Conservation (phyloP, 2,329 filamentous ascomycete genomes). For the Ophiostoma sp. region DNA sequence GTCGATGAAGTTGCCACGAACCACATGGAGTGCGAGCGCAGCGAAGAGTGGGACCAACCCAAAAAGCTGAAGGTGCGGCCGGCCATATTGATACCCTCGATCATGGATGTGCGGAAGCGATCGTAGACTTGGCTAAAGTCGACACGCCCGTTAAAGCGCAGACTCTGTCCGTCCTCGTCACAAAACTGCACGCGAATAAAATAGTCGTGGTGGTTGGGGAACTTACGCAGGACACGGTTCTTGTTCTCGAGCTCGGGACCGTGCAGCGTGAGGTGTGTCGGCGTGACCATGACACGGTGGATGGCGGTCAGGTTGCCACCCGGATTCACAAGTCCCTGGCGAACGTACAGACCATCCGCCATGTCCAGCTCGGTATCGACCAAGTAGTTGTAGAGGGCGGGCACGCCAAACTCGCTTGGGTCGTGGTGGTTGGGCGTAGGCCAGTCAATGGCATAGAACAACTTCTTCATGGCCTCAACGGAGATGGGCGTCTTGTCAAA, state of each 20-base stretch:
- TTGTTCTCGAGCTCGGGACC: constrained; percentile 67
- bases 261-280: constrained; percentile 55
- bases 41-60: constrained; percentile 77
- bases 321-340: constrained; percentile 31
- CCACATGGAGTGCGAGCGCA: constrained; percentile 72
- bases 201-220: constrained; percentile 56
- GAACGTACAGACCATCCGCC: constrained; percentile 19
- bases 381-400: constrained; percentile 44
- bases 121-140: constrained; percentile 54
- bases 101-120: constrained; percentile 63
- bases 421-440: constrained; percentile 52
- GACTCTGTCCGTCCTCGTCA: constrained; percentile 68
- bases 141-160: constrained; percentile 58
- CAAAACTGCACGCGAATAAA: constrained; percentile 72
- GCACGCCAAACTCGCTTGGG: constrained; percentile 43
- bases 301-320: constrained; percentile 50
- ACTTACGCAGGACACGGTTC: constrained; percentile 71
- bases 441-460: constrained; percentile 55
- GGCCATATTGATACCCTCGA: constrained; percentile 61
- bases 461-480: constrained; percentile 52
- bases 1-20: constrained; percentile 51
- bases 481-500: constrained; percentile 46
- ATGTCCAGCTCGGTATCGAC: constrained; percentile 43
- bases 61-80: constrained; percentile 66
- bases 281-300: constrained; percentile 60